These are phyloP conservation scores for Leptoxyphium fumago DNA, from an alignment of 2,329 filamentous ascomycete genomes.

Conservation along the genomic window DNA sequence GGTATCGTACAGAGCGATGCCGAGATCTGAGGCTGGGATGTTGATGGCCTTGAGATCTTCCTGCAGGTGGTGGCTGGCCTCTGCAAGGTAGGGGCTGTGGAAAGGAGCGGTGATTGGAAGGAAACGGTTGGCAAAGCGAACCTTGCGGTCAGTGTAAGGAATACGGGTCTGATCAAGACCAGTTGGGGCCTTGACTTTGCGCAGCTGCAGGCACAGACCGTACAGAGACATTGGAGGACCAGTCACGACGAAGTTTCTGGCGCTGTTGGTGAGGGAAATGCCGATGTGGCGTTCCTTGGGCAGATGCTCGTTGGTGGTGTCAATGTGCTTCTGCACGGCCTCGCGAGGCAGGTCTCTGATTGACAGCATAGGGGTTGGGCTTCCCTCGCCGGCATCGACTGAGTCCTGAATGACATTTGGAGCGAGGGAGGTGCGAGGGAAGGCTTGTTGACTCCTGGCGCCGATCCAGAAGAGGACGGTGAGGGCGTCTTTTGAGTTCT, in stretches of 20 bases:
- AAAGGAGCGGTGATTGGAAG: slow-evolving; percentile 95
- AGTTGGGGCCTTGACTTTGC: slow-evolving; percentile 96
- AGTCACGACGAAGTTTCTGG: slow-evolving; percentile 90
- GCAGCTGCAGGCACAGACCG: slow-evolving; percentile 83
- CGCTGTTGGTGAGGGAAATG: slow-evolving; percentile 92
- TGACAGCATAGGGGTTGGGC: slow-evolving; percentile 92
- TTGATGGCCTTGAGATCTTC: slow-evolving; percentile 73
- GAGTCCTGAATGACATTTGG: slow-evolving; percentile 87
- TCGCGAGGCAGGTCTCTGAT: slow-evolving; percentile 81
- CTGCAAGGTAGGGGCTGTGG: slow-evolving; percentile 84
- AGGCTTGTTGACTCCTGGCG: slow-evolving; percentile 89
- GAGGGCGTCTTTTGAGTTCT: slow-evolving; percentile 63
- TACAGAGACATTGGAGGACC: slow-evolving; percentile 92
- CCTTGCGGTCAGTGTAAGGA: slow-evolving; percentile 87
- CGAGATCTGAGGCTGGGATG: slow-evolving; percentile 59
- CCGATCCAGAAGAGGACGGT: slow-evolving; percentile 98
- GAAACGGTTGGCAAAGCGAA: slow-evolving; percentile 94
- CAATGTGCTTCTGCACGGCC: slow-evolving; percentile 90
- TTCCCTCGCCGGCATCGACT: slow-evolving; percentile 84
- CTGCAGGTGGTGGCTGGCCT: slow-evolving; percentile 69
- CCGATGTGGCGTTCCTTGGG: slow-evolving; percentile 84
- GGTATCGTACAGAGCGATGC: slow-evolving; percentile 80
- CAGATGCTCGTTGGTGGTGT: slow-evolving; percentile 92
- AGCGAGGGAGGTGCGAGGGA: slow-evolving; percentile 84
- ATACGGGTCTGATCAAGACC: slow-evolving; percentile 90